These are phyloP conservation scores for Cerrena zonata DNA, from an alignment of 1,284 basidiomycete genomes.

Conservation along the genomic window DNA sequence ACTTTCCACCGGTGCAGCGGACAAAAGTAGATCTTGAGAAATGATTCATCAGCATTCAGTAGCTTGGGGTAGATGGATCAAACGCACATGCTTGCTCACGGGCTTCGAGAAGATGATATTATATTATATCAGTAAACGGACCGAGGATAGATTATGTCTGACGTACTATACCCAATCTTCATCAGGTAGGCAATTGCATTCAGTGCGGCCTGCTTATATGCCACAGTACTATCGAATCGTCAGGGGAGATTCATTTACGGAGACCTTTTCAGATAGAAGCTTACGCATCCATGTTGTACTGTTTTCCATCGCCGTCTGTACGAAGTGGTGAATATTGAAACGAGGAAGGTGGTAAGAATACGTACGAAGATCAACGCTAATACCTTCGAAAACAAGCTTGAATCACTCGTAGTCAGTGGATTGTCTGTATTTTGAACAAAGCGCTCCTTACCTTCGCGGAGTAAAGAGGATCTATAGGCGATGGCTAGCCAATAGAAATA, in stretches of 20 bases:
- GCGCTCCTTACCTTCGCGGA: conserved; percentile 47
- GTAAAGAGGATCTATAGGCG: conserved; percentile 70
- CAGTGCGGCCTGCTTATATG: conserved; percentile 74
- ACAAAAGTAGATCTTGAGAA: conserved; percentile 59
- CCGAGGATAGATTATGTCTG: neutral
- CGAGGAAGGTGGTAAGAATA: neutral
- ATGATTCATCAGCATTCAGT: neutral
- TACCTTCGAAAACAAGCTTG: conserved; percentile 66
- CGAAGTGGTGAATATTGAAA: neutral
- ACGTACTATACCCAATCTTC: conserved; percentile 34
- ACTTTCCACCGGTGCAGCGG: conserved; percentile 71
- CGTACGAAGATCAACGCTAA: conserved; percentile 67
- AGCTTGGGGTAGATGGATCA: too few species aligned
- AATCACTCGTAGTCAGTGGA: neutral
- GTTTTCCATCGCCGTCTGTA: conserved; percentile 65
- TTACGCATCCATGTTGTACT: conserved; percentile 74
- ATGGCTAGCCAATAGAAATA: conserved; percentile 37
- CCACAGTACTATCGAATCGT: conserved; percentile 47
- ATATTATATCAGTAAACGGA: neutral
- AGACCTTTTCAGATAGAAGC: conserved; percentile 17
- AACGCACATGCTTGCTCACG: conserved; percentile 68
- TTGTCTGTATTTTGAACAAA: neutral
- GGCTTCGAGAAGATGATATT: conserved; percentile 33
- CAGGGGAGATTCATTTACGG: neutral
- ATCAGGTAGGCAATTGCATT: conserved; percentile 72